Percentiles rank a stretch among this genome's conserved stretches.
Evolutionary conservation across 805 yeast species (phyloP).

Genomic region (Candida takata): DNA sequence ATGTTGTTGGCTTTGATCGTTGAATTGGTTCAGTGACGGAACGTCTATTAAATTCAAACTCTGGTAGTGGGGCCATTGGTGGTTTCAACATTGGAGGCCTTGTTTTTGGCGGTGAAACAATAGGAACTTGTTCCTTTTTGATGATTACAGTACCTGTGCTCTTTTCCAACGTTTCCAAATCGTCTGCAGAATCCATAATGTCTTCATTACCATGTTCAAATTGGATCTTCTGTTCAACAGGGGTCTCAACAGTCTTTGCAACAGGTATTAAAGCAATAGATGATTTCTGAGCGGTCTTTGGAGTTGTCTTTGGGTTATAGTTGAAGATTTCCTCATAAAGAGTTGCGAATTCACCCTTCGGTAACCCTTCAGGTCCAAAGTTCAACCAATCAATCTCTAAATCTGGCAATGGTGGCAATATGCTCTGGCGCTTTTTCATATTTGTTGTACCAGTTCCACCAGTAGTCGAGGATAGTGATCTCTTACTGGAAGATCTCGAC

Average conservation of each 20-base stretch:
- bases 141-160: background rate
- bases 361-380: constrained; percentile 10
- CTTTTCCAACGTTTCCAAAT: background rate
- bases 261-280: too few species aligned
- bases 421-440: constrained; percentile 20
- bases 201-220: too few species aligned
- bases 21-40: constrained; percentile 16
- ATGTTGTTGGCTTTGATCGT: constrained; percentile 13
- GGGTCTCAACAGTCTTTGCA: too few species aligned
- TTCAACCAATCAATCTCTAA: constrained; percentile 21
- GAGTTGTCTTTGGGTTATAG: constrained; percentile 10
- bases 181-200: background rate
- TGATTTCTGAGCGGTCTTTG: background rate
- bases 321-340: constrained; percentile 26
- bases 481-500: constrained; percentile 23
- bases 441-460: background rate
- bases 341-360: constrained; percentile 24
- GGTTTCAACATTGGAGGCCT: background rate
- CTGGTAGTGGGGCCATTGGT: constrained; percentile 3
- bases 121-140: background rate
- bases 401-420: constrained; percentile 25
- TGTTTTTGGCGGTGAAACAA: background rate
- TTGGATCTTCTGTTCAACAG: too few species aligned
- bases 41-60: constrained; percentile 14
- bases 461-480: constrained; percentile 10